Evolutionary conservation across 2,329 filamentous ascomycete species (phyloP).

Genomic region (Colletotrichum falcatum): DNA sequence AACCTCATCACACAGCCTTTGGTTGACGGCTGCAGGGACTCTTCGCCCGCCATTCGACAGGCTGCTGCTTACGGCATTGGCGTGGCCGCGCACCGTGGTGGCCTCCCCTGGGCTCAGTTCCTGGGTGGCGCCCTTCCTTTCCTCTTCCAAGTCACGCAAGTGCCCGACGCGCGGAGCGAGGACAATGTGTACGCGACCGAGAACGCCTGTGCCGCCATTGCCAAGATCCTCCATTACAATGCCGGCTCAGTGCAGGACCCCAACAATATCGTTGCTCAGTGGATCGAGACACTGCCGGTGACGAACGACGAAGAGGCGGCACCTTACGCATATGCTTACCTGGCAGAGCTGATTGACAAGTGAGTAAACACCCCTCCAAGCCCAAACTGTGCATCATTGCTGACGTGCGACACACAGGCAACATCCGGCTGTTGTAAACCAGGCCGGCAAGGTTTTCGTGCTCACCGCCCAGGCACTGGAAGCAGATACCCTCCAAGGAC

Average conservation of each 20-base stretch:
- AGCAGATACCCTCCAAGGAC: constrained; percentile 87
- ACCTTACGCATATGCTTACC: constrained; percentile 93
- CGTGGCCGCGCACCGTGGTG: constrained; percentile 93
- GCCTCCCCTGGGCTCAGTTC: constrained; percentile 88
- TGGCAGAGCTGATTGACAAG: constrained; percentile 93
- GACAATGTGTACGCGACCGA: constrained; percentile 98
- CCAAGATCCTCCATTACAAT: constrained; percentile 96
- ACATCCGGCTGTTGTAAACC: constrained; percentile 83
- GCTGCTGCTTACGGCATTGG: constrained; percentile 96
- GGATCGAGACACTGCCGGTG: constrained; percentile 92
- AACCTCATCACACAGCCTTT: constrained; percentile 89
- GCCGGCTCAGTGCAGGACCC: constrained; percentile 79
- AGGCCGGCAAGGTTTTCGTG: constrained; percentile 85
- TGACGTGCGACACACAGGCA: constrained; percentile 67
- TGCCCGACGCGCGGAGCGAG: constrained; percentile 85
- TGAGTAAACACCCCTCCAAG: constrained; percentile 78
- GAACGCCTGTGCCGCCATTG: constrained; percentile 95
- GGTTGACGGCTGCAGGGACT: constrained; percentile 85
- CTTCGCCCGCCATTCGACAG: constrained; percentile 91
- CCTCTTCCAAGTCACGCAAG: constrained; percentile 86
- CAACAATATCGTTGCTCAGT: constrained; percentile 82
- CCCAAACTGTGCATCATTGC: neutral
- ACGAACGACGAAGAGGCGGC: constrained; percentile 97
- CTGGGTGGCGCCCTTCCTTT: constrained; percentile 81
- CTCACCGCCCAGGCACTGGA: constrained; percentile 91